Evolutionary conservation across 306 rosid species (phyloP), one percentile per base, ranked within the genome.

Genomic region (Boehmeria nivea): DNA sequence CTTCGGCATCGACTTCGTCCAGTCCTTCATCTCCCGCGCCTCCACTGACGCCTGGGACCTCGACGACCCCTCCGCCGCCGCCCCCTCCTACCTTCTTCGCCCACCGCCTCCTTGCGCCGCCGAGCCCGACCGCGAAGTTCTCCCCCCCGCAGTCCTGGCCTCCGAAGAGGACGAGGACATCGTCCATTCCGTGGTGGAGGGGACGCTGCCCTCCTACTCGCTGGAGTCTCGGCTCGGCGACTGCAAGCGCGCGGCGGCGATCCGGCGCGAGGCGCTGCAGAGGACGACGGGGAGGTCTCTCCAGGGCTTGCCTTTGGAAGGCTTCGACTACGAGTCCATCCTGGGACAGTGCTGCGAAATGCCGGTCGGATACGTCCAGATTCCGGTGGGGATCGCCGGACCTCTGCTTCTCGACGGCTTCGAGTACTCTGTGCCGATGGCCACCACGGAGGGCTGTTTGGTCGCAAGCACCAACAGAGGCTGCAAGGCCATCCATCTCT

Each of bases 321-420:
- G 87, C 6, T 88, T 84, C 34, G 90, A 88, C 55, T 88, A 82
- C 31, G 86, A 69, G 0, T 76, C 96, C 1, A 82, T 88, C 2
- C 47, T 82, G 21, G 96, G 94, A 1, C 94, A 88, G 79, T 88
- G 96, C 70, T 88, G 94, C 10, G 96, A 88, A 59, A 82, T 84
- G 94, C 96, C 96, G 11, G 57, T 88, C 3, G 96, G 96, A 2
- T 84, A 68, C 21, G 63, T 88, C 3, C 94, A 82, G 69, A 75
- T 88, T 51, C 96, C 96, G 8, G 94, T 88, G 18, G 96, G 96
- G 0, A 82, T 88, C n/a, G 94, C 90, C 0, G 96, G 96, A 0
- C 96, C 96, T 0, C 60, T 88, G 48, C 61, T 88, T 22, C 72
- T 88, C 0, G 90, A 88, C 49, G 96, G 88, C 15, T 63, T 37